Base-by-base conservation (phyloP, 148 eudicot species). In the Camellia granthamiana region DNA sequence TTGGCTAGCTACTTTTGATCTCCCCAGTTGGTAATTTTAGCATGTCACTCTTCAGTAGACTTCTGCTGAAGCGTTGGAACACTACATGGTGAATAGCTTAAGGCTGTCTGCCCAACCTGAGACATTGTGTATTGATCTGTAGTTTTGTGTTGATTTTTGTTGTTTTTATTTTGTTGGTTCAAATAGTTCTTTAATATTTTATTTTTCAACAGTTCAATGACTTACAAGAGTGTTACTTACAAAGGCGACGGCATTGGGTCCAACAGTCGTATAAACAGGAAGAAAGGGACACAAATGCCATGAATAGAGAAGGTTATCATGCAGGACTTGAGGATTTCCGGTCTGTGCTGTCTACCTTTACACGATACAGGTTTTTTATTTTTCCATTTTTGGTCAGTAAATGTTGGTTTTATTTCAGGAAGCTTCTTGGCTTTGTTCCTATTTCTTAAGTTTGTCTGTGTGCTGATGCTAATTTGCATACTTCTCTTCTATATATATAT, bases 211-310 rank as follows among this genome's bases (percentile, higher is more conserved):
- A 93, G 98, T 93, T 95, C 77, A 88, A 85, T 88, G 96, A 95
- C 77, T 87, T 95, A 79, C 97, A 91, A 89, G 93, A 93, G 69
- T 93, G 91, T 79, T 95, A 93, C 86, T 78, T 95, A 85, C 91
- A 88, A 90, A 93, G 89, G 82, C 88, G 94, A 63, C 88, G 93
- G 49, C 83, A 88, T 47, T 77, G 90, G 88, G 90, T 84, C 21
- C 87, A 77, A 69, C 82, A 82, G 69, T 51, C 79, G 42, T 77
- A 76, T 30, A 82, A 77, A 43, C 77, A 81, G 69, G 87, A 79
- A 84, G 85, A 76, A 69, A 77, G 78, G 82, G 83, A 84, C 54
- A 55, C 62, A 62, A 83, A 75, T 76, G 71, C 79, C 74, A 69
- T 74, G 64, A 86, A 82, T 55, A 87, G 85, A 83, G 84, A 84